These are phyloP conservation scores for Dactylorhiza incarnata DNA, from an alignment of 106 monocot species.

Conservation along the genomic window DNA sequence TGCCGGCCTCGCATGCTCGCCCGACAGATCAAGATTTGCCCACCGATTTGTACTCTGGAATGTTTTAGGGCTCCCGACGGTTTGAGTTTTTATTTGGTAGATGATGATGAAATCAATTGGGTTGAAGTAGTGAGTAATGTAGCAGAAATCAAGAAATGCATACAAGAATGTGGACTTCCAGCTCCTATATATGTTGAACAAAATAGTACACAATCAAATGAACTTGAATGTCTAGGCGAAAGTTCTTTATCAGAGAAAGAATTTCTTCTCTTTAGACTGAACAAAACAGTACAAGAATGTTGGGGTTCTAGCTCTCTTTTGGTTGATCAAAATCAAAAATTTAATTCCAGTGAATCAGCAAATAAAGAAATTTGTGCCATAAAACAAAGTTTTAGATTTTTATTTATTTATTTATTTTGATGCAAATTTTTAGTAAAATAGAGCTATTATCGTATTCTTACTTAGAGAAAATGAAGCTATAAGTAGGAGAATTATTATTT, in stretches of 20 bases:
- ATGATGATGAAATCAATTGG: constrained; percentile 9
- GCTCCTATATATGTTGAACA: constrained; percentile 16
- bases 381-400: no score
- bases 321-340: constrained; percentile 5
- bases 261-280: no score
- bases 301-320: constrained; percentile 7
- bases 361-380: constrained; percentile 11
- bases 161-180: constrained; percentile 11
- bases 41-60: no score
- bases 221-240: constrained; percentile 5
- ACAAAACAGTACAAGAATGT: not conserved
- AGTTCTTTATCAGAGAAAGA: not conserved
- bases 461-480: no score
- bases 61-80: no score
- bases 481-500: no score
- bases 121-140: constrained; percentile 36
- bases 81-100: no score
- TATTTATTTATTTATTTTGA: no score
- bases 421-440: no score
- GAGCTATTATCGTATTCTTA: no score
- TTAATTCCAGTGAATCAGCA: not conserved
- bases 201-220: constrained; percentile 9
- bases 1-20: no score
- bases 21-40: no score
- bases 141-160: constrained; percentile 24